Evolutionary conservation across 1,284 basidiomycete species (phyloP).

Genomic region (Pholiota adiposa): DNA sequence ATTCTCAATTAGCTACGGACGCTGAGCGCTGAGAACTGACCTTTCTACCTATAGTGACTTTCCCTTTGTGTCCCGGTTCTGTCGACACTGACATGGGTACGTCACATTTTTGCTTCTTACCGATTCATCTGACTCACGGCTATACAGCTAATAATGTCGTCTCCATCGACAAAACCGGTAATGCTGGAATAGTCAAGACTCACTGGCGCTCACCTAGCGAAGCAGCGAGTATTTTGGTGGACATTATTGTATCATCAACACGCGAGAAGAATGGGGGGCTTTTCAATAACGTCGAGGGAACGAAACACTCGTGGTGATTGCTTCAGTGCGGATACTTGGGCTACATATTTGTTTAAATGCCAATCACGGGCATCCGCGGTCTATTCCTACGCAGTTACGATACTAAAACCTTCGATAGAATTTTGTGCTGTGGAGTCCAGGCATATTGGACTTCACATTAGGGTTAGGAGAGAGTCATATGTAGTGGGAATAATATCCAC

Average conservation of each 20-base stretch:
- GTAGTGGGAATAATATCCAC: too few species aligned
- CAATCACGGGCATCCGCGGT: too few species aligned
- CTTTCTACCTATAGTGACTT: not conserved
- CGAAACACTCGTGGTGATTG: too few species aligned
- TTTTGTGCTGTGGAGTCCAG: too few species aligned
- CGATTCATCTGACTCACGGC: too few species aligned
- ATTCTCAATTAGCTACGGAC: too few species aligned
- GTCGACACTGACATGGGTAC: conserved; percentile 8
- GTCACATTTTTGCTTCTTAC: not conserved
- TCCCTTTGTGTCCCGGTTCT: conserved; percentile 2
- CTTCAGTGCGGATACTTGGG: too few species aligned
- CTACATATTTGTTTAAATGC: too few species aligned
- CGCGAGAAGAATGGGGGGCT: not conserved
- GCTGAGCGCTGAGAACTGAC: not conserved
- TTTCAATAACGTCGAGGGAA: not conserved
- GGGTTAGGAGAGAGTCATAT: too few species aligned
- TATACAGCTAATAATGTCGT: not conserved
- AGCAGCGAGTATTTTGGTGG: not conserved
- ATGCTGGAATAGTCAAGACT: not conserved
- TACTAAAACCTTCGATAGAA: too few species aligned
- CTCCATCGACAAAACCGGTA: not conserved
- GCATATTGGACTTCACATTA: too few species aligned
- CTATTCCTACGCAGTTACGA: too few species aligned
- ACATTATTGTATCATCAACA: not conserved
- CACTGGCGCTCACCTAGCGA: not conserved